Evolutionary conservation across 1,139 yeast genomes (phyloP).

Genomic region (Pichia inconspicua): DNA sequence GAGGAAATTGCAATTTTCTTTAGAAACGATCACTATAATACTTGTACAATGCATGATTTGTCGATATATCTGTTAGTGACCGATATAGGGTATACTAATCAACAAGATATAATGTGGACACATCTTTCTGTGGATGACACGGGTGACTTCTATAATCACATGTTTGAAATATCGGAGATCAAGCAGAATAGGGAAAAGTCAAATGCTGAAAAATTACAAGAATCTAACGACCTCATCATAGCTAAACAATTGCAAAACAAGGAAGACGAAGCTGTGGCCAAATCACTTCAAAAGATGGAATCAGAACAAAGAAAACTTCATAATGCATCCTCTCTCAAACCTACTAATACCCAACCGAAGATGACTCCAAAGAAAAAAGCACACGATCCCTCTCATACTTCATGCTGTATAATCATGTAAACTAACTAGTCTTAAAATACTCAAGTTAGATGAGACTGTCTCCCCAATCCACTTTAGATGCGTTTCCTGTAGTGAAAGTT

Average conservation of each 20-base stretch:
- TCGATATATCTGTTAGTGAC: slow-evolving; percentile 57
- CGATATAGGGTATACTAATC: slow-evolving; percentile 54
- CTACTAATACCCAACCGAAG: neutral
- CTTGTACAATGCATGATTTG: slow-evolving; percentile 49
- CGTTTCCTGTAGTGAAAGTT: slow-evolving; percentile 11
- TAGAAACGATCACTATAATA: slow-evolving; percentile 78
- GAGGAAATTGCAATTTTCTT: slow-evolving; percentile 59
- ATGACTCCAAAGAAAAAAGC: neutral
- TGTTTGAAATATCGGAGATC: slow-evolving; percentile 37
- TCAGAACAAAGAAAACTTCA: slow-evolving; percentile 32
- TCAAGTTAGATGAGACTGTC: slow-evolving; percentile 1
- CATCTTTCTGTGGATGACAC: slow-evolving; percentile 58
- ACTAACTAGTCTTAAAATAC: neutral
- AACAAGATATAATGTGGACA: slow-evolving; percentile 64
- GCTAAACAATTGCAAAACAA: slow-evolving; percentile 52
- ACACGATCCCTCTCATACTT: neutral
- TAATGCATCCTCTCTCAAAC: neutral
- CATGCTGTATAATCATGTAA: neutral
- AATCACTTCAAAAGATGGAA: slow-evolving; percentile 13
- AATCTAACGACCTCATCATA: slow-evolving; percentile 33
- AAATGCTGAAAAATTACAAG: neutral
- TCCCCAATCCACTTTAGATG: slow-evolving; percentile 8
- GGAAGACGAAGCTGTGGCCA: slow-evolving; percentile 52
- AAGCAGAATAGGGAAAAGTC: neutral
- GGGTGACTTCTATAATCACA: slow-evolving; percentile 62